A percentile compares a stretch with the other conserved stretches of the same genome.
phyloP scores from a whole-genome alignment of 352 stramenopile genomes.

The Globisporangium ultimum region DNA sequence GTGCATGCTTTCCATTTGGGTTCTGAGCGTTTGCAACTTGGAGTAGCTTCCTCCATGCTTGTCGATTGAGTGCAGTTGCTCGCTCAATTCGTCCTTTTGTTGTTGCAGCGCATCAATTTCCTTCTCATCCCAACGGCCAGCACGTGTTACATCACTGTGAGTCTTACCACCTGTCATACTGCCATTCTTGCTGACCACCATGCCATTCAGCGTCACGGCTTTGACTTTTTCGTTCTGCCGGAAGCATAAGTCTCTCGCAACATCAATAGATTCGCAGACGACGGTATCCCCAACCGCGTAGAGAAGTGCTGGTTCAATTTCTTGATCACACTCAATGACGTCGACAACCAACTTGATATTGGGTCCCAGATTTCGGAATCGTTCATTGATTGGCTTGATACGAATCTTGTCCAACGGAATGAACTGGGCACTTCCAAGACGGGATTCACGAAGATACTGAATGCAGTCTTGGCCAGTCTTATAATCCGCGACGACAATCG shows the following conservation, averaged over 20 bases:
- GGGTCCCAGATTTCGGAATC: conserved; percentile 88
- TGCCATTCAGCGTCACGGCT: conserved; percentile 92
- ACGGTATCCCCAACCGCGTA: conserved; percentile 96
- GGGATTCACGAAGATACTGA: conserved; percentile 94
- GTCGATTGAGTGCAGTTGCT: conserved; percentile 60
- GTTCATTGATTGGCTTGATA: conserved; percentile 91
- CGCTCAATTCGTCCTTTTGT: conserved; percentile 81
- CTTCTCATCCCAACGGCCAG: conserved; percentile 92
- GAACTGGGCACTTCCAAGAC: conserved; percentile 94
- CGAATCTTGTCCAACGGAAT: conserved; percentile 96
- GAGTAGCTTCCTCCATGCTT: conserved; percentile 69
- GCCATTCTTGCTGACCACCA: conserved; percentile 97
- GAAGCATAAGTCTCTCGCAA: conserved; percentile 87
- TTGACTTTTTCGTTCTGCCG: conserved; percentile 83
- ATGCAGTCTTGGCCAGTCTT: conserved; percentile 85
- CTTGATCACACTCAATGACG: conserved; percentile 93
- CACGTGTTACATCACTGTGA: conserved; percentile 75
- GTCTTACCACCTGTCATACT: conserved; percentile 97
- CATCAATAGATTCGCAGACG: conserved; percentile 94
- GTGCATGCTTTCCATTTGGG: conserved; percentile 63
- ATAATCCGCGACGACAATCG: conserved; percentile 77
- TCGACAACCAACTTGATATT: conserved; percentile 94
- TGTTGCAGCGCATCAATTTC: conserved; percentile 84
- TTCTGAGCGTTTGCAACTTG: conserved; percentile 60
- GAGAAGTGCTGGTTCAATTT: conserved; percentile 91